A percentile compares a stretch with the other conserved stretches of the same genome.
Evolutionary conservation across 345 rosid species (phyloP).

Genomic region (Combretum micranthum): DNA sequence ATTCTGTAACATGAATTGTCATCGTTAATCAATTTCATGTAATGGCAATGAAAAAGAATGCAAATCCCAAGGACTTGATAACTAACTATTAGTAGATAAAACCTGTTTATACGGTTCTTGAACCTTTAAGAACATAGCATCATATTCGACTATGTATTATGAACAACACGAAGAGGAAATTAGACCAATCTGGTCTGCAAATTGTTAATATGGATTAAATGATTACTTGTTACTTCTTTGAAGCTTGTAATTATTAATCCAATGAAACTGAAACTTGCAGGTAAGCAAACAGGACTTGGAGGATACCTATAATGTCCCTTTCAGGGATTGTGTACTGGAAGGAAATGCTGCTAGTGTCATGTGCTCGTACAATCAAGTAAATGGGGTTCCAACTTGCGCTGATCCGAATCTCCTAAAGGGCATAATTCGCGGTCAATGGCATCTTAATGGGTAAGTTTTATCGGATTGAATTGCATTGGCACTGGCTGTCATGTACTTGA

Average conservation of each 20-base stretch:
- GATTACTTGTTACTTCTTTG: background rate
- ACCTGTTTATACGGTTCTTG: no score
- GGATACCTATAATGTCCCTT: slow-evolving; percentile 42
- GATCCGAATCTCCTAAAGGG: slow-evolving; percentile 49
- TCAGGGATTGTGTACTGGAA: slow-evolving; percentile 33
- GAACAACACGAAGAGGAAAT: no score
- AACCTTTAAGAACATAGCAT: no score
- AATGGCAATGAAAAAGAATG: no score
- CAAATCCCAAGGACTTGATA: no score
- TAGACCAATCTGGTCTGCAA: background rate
- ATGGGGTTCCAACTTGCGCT: slow-evolving; percentile 34
- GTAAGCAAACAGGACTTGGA: slow-evolving; percentile 39
- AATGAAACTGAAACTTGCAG: slow-evolving; percentile 6
- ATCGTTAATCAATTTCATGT: no score
- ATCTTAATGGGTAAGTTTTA: slow-evolving; percentile 40
- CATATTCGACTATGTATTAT: no score
- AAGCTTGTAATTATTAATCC: background rate
- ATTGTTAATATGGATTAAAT: background rate
- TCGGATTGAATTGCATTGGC: no score
- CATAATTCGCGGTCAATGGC: slow-evolving; percentile 90
- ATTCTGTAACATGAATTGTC: no score
- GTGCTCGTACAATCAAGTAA: slow-evolving; percentile 43
- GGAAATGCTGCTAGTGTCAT: slow-evolving; percentile 32
- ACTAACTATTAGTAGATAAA: no score
- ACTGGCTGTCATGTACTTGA: no score